A percentile compares a stretch with the other conserved stretches of the same genome.
Evolutionary conservation across 2,329 filamentous ascomycete genomes (phyloP).

Genomic region (Tolypocladium capitatum): DNA sequence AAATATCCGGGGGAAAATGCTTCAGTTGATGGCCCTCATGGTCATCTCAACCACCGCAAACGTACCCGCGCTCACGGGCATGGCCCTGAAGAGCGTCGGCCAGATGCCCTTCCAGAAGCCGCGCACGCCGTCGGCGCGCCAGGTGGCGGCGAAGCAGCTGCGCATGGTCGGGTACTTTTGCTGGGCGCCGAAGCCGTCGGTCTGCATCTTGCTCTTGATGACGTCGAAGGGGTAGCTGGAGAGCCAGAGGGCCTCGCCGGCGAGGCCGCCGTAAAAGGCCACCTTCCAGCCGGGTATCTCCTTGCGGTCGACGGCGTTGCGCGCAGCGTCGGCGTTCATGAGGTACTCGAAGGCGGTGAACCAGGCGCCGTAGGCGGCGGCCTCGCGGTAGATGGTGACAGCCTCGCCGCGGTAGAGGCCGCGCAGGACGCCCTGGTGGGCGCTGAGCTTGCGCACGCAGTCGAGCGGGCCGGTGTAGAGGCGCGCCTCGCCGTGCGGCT

Average conservation of each 20-base stretch:
- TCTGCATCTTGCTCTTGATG: constrained; percentile 99
- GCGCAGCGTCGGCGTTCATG: constrained; percentile 78
- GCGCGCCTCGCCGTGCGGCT: constrained; percentile 69
- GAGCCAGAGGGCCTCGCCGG: constrained; percentile 89
- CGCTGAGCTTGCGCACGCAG: constrained; percentile 73
- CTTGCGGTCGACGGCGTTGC: constrained; percentile 62
- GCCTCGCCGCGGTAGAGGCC: constrained; percentile 79
- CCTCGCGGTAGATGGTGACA: constrained; percentile 79
- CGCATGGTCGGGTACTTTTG: constrained; percentile 71
- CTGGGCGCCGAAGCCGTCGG: constrained; percentile 66
- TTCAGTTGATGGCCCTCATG: constrained; percentile 45
- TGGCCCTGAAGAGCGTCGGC: constrained; percentile 81
- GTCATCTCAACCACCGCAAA: constrained; percentile 72
- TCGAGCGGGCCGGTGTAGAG: constrained; percentile 79
- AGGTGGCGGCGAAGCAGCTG: constrained; percentile 80
- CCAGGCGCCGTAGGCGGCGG: constrained; percentile 91
- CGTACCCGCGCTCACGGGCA: constrained; percentile 96
- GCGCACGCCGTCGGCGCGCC: constrained; percentile 56
- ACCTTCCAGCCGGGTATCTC: constrained; percentile 77
- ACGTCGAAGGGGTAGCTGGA: constrained; percentile 93
- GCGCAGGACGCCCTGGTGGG: constrained; percentile 47
- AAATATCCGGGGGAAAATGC: neutral
- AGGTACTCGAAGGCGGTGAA: constrained; percentile 91
- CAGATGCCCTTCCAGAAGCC: constrained; percentile 95
- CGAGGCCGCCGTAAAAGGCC: constrained; percentile 81